These are phyloP conservation scores for Durotheca rogersii DNA, from an alignment of 495 filamentous ascomycete genomes.

Conservation along the genomic window DNA sequence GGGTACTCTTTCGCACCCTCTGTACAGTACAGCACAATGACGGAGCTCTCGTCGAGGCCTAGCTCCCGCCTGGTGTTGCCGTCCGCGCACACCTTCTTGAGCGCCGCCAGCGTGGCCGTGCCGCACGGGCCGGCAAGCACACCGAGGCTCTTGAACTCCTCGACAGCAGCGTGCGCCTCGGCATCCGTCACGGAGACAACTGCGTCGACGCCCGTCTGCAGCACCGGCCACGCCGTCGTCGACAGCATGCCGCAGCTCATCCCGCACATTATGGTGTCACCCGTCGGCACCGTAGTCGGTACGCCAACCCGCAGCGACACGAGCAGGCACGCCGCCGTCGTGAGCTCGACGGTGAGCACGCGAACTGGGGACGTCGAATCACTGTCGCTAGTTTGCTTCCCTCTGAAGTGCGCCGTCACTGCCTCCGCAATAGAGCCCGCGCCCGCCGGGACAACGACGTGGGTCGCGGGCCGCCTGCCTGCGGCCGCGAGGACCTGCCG, in stretches of 20 bases:
- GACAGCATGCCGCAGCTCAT: conserved; percentile 69
- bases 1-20: conserved; percentile 30
- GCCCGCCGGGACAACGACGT: conserved; percentile 62
- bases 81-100: conserved; percentile 46
- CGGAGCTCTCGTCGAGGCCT: conserved; percentile 43
- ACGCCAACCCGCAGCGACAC: conserved; percentile 49
- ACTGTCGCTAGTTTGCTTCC: no score
- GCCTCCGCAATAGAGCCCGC: conserved; percentile 65
- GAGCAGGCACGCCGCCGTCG: conserved; percentile 58
- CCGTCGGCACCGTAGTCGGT: conserved; percentile 49
- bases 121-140: conserved; percentile 63
- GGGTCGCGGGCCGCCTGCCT: conserved; percentile 36
- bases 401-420: conserved; percentile 58
- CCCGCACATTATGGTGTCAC: conserved; percentile 63
- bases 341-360: conserved; percentile 60
- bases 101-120: conserved; percentile 58
- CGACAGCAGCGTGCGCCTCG: conserved; percentile 54
- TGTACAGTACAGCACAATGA: conserved; percentile 51
- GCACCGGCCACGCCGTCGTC: conserved; percentile 58
- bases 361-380: no score
- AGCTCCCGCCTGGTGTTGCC: conserved; percentile 22
- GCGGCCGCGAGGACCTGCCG: conserved; percentile 44
- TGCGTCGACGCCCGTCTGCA: conserved; percentile 56
- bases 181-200: conserved; percentile 55
- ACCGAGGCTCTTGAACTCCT: conserved; percentile 46